Percentiles rank a stretch among this genome's conserved stretches.
Conservation (phyloP, 2,329 filamentous ascomycete species). For the Dothideomycetes sp. region DNA sequence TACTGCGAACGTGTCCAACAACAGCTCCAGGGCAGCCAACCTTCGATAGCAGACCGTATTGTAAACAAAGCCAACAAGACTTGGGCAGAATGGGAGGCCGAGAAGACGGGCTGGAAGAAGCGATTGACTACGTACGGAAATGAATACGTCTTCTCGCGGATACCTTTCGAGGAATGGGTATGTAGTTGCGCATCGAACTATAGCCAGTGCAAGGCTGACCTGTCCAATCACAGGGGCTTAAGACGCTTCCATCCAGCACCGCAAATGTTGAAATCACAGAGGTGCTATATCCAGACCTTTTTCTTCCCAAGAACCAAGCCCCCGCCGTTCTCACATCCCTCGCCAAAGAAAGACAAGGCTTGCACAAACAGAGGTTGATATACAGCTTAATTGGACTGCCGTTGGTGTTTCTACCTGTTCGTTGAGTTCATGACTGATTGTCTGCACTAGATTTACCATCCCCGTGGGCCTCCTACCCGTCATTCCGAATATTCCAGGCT, state of each 20-base stretch:
- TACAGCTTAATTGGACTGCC: conserved; percentile 79
- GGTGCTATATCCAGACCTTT: conserved; percentile 62
- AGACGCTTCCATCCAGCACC: conserved; percentile 79
- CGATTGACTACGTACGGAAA: conserved; percentile 81
- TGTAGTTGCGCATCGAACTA: background rate
- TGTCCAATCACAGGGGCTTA: conserved; percentile 47
- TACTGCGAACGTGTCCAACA: conserved; percentile 67
- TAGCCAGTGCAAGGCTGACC: too few species aligned
- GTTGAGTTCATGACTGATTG: background rate
- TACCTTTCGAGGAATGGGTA: conserved; percentile 89
- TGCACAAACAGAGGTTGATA: conserved; percentile 67
- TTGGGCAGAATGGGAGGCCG: conserved; percentile 82
- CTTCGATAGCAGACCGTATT: conserved; percentile 55
- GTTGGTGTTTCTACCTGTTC: conserved; percentile 12
- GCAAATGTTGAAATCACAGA: conserved; percentile 32
- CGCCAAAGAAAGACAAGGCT: conserved; percentile 65
- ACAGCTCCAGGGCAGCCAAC: conserved; percentile 29
- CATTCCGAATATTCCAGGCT: conserved; percentile 7
- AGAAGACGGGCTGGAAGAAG: conserved; percentile 64
- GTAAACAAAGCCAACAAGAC: conserved; percentile 61
- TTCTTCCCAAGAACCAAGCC: conserved; percentile 53
- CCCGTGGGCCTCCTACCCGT: conserved; percentile 33
- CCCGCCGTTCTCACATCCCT: conserved; percentile 55
- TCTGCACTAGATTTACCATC: conserved; percentile 41
- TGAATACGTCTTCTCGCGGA: conserved; percentile 60